Base-by-base conservation (phyloP, 164 flowering plant species). In the Protea cynaroides region DNA sequence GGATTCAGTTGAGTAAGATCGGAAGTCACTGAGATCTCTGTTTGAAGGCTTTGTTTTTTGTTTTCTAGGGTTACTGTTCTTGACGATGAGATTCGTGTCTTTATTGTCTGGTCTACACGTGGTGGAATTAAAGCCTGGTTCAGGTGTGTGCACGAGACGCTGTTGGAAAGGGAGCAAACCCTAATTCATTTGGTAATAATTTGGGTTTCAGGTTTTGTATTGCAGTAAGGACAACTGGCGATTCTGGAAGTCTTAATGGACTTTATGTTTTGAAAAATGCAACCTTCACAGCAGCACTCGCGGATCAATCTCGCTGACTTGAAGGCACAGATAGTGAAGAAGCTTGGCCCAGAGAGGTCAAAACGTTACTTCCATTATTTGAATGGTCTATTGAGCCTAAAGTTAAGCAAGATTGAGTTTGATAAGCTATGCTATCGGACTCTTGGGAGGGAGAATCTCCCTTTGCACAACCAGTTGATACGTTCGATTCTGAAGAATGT, bases 401-500 rank as follows among this genome's bases (percentile, higher is more conserved):
- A 87, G 78, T 56, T 92, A 65, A 83, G 82, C 66, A 95, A 92
- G 78, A 71, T 56, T 64, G 96, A 92, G 58, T 92, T 92, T 72
- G 84, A 88, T 58, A 87, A 82, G 81, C 70, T 80, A 43, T 88
- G 98, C 73, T 65, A 36, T 56, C 77, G 80, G 65, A 68, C 80
- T 18, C 72, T 93, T 50, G 98, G 98, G 44, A 76, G 88, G 70
- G 97, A 90, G 68, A 88, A 88, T 70, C 72, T 93, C 25, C 78
- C 79, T 0, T 64, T 93, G 65, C 98, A 93, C 77, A 93, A 93
- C 74, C 89, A 80, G 67, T 75, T 93, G 61, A 82, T 93, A n/a
- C 79, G 78, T 11, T 83, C 94, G 12, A 83, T 93, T 62, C 78
- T 93, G 80, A 86, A 77, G 72, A 93, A 93, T 83, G 94, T 87